These are phyloP conservation scores for Microdochium trichocladiopsis DNA, from an alignment of 2,329 filamentous ascomycete genomes.

Conservation along the genomic window DNA sequence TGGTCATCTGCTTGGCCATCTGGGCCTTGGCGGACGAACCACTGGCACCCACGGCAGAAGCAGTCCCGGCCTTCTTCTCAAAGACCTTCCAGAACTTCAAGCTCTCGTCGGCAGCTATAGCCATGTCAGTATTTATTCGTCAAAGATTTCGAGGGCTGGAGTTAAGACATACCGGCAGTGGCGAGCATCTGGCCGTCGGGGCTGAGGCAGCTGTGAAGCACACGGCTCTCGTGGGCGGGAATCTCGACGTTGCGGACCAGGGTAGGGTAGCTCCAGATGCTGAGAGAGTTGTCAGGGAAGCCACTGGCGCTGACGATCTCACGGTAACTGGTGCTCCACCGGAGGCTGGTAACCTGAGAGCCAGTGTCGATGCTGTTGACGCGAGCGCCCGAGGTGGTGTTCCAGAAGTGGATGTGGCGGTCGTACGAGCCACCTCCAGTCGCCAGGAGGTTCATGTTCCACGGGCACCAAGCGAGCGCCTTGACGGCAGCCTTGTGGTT, in stretches of 20 bases:
- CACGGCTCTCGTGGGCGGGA: slow-evolving; percentile 91
- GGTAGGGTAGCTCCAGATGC: slow-evolving; percentile 98
- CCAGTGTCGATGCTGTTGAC: slow-evolving; percentile 99
- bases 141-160: too few species aligned
- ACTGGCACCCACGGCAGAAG: slow-evolving; percentile 56
- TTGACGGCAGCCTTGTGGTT: slow-evolving; percentile 99
- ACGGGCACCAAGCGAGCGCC: slow-evolving; percentile 96
- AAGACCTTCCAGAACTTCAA: slow-evolving; percentile 99
- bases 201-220: slow-evolving; percentile 93
- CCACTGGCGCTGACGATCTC: slow-evolving; percentile 97
- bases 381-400: slow-evolving; percentile 92
- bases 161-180: slow-evolving; percentile 74
- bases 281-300: slow-evolving; percentile 98
- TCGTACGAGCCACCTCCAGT: slow-evolving; percentile 96
- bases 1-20: slow-evolving; percentile 93
- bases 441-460: slow-evolving; percentile 94
- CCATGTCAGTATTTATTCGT: too few species aligned
- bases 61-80: slow-evolving; percentile 86
- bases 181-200: slow-evolving; percentile 97
- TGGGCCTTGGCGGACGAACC: slow-evolving; percentile 71
- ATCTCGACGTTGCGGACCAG: slow-evolving; percentile 97
- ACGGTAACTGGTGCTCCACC: slow-evolving; percentile 95
- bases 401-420: slow-evolving; percentile 99
- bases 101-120: slow-evolving; percentile 79
- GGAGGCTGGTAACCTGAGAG: slow-evolving; percentile 90